Evolutionary conservation across 2,329 filamentous ascomycete species (phyloP), one percentile per base, ranked within the genome.

Genomic region (Claviceps capensis): DNA sequence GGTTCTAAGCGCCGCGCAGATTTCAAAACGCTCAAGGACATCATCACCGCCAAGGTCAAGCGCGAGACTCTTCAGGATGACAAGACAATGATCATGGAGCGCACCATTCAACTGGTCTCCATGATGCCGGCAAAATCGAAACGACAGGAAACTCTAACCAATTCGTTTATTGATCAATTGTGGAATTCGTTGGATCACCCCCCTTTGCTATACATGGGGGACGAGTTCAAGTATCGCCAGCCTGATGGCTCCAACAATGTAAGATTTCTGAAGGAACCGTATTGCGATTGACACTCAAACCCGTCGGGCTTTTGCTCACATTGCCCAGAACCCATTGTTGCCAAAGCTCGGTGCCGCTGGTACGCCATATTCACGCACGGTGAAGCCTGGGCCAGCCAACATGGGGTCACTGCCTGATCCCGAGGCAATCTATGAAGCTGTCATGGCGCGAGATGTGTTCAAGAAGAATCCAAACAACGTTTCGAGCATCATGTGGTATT

Each of bases 51-150:
- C 55, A 82, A 86, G 65, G 65, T 82, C 36, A 82, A 78, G 58
- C 82, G 84, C 1, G 74, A 76, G 53, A 71, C 78, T 47, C 71
- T 83, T 11, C 67, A 79, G 5, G 82, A 91, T 59, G 87, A 91
- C 69, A 86, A 85, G 68, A 85, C 82, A 1, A 85, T 87, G 73
- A 71, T 88, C 45, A 86, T 88, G 80, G 85, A 88, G 65, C 73
- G 79, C 7, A 74, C 84, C 5, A 87, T 88, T 54, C 78, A 83
- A 69, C 72, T 88, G 16, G 83, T 87, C 5, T 75, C 82, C 13
- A 77, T 76, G 36, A 70, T 88, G 37, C 83, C 82, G 1, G 67
- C 75, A 48, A 71, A 76, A 51, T 88, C 84, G 1, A 77, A 77
- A 58, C 73, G 76, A 26, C 74, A 84, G 9, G 70, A 75, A 43